phyloP scores from a whole-genome alignment of 2,329 filamentous ascomycete species.

The Epichloe baconii region DNA sequence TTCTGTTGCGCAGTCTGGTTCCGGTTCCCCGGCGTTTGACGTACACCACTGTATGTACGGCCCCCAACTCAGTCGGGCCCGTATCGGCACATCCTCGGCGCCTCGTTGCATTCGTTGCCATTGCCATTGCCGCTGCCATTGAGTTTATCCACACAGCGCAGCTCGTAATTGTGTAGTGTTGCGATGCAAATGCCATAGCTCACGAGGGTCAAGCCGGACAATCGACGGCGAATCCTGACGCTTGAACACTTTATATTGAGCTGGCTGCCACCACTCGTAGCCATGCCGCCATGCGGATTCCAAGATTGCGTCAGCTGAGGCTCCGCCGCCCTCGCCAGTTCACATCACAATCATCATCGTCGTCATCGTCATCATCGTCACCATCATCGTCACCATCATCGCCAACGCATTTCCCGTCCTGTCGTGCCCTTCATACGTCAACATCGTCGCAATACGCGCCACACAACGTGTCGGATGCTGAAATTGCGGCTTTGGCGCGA shows the following conservation, averaged over 20 bases:
- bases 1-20: too few relatives aligned
- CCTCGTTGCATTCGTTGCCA: background rate
- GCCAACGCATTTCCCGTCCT: background rate
- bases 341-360: background rate
- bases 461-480: slow-evolving; percentile 48
- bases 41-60: too few relatives aligned
- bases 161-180: too few relatives aligned
- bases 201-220: background rate
- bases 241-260: background rate
- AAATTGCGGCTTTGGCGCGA: slow-evolving; percentile 66
- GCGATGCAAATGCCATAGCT: too few relatives aligned
- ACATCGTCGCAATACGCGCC: background rate
- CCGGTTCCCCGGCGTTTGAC: too few relatives aligned
- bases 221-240: background rate
- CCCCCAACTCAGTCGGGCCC: too few relatives aligned
- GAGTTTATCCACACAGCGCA: too few relatives aligned
- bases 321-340: background rate
- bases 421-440: background rate
- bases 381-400: background rate
- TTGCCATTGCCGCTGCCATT: background rate
- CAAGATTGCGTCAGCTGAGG: background rate
- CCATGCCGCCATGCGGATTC: slow-evolving; percentile 7
- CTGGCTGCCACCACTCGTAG: background rate
- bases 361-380: background rate
- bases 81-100: too few relatives aligned